Percentiles rank a stretch among this genome's conserved stretches.
These are phyloP conservation scores for Xylariaceae sp. DNA, from an alignment of 2,329 filamentous ascomycete genomes.

Conservation along the genomic window DNA sequence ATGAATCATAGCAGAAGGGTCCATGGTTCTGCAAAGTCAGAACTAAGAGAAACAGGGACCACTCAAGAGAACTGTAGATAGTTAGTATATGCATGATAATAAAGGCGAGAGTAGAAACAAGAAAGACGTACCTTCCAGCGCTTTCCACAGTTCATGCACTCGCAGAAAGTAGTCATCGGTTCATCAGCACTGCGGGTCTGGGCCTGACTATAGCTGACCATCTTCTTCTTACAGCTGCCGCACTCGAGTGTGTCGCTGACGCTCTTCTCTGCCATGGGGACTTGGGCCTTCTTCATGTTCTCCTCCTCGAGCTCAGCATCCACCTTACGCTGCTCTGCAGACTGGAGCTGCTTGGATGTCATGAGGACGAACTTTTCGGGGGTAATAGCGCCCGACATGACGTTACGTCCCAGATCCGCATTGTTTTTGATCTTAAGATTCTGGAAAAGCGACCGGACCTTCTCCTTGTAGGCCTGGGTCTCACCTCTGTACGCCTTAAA, in stretches of 20 bases:
- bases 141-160: constrained; percentile 73
- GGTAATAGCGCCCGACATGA: constrained; percentile 76
- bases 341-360: constrained; percentile 91
- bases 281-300: constrained; percentile 98
- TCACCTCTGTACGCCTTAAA: constrained; percentile 74
- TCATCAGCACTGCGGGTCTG: constrained; percentile 97
- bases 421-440: constrained; percentile 96
- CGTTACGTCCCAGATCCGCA: constrained; percentile 73
- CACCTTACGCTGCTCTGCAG: constrained; percentile 76
- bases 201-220: constrained; percentile 94
- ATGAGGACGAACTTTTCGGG: constrained; percentile 81
- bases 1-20: constrained; percentile 17
- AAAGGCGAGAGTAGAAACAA: constrained; percentile 26
- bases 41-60: not conserved
- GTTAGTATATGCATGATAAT: constrained; percentile 32
- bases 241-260: constrained; percentile 89
- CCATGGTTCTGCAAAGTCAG: not conserved
- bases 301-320: constrained; percentile 82
- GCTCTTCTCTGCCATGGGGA: constrained; percentile 88
- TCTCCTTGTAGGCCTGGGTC: constrained; percentile 78
- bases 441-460: constrained; percentile 90
- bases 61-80: constrained; percentile 39
- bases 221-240: constrained; percentile 89
- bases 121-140: constrained; percentile 70
- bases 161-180: constrained; percentile 81